Base-by-base conservation (phyloP, 176 grass and related monocot genomes). In the maize (Zea mays) region DNA sequence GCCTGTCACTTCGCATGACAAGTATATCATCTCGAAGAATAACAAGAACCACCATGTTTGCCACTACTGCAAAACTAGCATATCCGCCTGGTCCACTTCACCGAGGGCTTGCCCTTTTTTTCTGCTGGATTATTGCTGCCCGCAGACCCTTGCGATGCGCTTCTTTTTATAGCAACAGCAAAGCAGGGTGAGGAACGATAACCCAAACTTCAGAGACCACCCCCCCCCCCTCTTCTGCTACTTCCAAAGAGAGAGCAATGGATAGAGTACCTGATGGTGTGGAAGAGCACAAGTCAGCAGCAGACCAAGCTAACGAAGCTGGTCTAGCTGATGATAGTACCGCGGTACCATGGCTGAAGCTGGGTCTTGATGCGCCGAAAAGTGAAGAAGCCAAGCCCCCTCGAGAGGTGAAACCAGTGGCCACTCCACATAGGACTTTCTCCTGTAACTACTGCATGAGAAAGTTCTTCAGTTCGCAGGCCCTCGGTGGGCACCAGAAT, bases 361-460 rank as follows among this genome's bases (percentile, higher is more conserved):
- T 97, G 68, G 86, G 87, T 37, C 49, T 88, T 21, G 67, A 65
- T 69, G 44, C 17, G 62, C 64, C 65, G 9, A 76, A 36, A 72
- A 72, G 68, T 12, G 75, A 85, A 79, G 89, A 70, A 71, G 44
- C n/a, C 45, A 88, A 71, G 41, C 70, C 27, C 27, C 27, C 54
- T 51, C 43, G 64, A 15, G 82, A 62, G 66, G 56, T 62, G 61
- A 86, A 92, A 69, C 10, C 87, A 6, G 71, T 65, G 52, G 60
- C 72, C 17, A 41, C 72, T 16, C 63, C 82, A 21, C 93, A 86
- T 34, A 88, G 91, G 73, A 97, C 77, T 19, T 93, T 97, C 85
- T 90, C 93, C 46, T 97, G 93, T 83, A 93, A 97, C 80, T 97
- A 89, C 83, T 97, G 90, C 87, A 90, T 88, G 87, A 89, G 83